Evolutionary conservation across 2,329 filamentous ascomycete genomes (phyloP).

Genomic region (Aspergillus sp.): DNA sequence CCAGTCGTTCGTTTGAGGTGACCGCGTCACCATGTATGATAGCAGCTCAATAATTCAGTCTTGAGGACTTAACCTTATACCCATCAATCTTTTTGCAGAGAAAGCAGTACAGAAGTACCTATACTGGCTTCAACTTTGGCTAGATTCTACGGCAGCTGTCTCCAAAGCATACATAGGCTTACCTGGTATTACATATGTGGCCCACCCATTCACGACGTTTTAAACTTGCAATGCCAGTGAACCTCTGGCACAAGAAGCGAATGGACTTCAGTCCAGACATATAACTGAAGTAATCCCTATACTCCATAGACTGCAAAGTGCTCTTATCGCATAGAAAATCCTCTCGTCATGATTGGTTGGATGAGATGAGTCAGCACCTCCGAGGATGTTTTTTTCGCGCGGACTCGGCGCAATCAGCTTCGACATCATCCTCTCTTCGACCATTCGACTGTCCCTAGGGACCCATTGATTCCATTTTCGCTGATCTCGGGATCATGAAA

Average conservation of each 20-base stretch:
- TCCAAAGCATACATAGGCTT: too few species aligned
- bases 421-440: neutral
- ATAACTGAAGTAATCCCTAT: neutral
- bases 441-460: neutral
- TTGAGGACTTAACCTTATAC: neutral
- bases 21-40: constrained; percentile 9
- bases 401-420: neutral
- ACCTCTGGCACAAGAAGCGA: too few species aligned
- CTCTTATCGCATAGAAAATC: neutral
- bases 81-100: neutral
- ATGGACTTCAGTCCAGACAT: neutral
- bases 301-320: neutral
- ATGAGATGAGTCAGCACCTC: constrained; percentile 4
- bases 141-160: too few species aligned
- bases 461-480: neutral
- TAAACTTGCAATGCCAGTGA: too few species aligned
- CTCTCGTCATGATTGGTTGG: neutral
- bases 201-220: too few species aligned
- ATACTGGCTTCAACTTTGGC: too few species aligned
- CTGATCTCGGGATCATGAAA: constrained; percentile 8
- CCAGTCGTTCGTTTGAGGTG: constrained; percentile 15
- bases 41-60: constrained; percentile 1
- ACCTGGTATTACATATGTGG: too few species aligned
- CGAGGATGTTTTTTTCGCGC: constrained; percentile 5
- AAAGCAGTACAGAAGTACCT: too few species aligned